These are phyloP conservation scores for Calonectria leucothoes DNA, from an alignment of 2,329 filamentous ascomycete species.

Conservation along the genomic window DNA sequence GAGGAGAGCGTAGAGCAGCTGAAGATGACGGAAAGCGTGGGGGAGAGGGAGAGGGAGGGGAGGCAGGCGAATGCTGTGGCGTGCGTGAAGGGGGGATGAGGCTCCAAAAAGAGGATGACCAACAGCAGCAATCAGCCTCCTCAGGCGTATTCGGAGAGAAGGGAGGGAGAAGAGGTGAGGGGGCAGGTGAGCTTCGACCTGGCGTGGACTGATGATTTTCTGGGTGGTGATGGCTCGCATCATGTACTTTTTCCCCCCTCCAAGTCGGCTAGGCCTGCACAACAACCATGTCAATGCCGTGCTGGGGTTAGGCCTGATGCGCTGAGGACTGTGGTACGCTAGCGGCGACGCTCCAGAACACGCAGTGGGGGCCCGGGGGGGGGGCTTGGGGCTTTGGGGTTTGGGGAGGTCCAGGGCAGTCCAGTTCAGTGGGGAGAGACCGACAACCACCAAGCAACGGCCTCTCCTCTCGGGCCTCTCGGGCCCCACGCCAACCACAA, in stretches of 20 bases:
- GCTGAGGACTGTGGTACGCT: constrained; percentile 24
- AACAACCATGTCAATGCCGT: constrained; percentile 3
- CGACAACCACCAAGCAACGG: constrained; percentile 45
- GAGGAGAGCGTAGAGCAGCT: not conserved
- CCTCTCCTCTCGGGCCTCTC: constrained; percentile 33
- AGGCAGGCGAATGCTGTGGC: not conserved
- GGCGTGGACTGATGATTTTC: constrained; percentile 5
- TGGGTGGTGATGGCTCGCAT: constrained; percentile 16
- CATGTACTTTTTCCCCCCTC: constrained; percentile 17
- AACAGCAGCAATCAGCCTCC: not conserved
- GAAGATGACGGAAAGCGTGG: not conserved
- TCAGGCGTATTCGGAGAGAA: not conserved
- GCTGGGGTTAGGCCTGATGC: constrained; percentile 8
- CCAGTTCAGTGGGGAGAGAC: constrained; percentile 4
- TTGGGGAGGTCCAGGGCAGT: constrained; percentile 14
- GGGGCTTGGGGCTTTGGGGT: constrained; percentile 22
- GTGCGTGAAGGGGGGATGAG: not conserved
- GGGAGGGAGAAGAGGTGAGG: not conserved
- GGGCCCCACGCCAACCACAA: constrained; percentile 13
- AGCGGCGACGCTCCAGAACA: constrained; percentile 31
- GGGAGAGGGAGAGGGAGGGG: not conserved
- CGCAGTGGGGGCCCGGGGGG: constrained; percentile 30
- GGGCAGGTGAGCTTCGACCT: not conserved
- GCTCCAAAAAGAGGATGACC: not conserved
- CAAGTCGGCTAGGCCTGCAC: not conserved